Percentiles rank a stretch among this genome's conserved stretches.
Evolutionary conservation across 176 grass and related monocot genomes (phyloP).

Genomic region (Hordeum marinum): DNA sequence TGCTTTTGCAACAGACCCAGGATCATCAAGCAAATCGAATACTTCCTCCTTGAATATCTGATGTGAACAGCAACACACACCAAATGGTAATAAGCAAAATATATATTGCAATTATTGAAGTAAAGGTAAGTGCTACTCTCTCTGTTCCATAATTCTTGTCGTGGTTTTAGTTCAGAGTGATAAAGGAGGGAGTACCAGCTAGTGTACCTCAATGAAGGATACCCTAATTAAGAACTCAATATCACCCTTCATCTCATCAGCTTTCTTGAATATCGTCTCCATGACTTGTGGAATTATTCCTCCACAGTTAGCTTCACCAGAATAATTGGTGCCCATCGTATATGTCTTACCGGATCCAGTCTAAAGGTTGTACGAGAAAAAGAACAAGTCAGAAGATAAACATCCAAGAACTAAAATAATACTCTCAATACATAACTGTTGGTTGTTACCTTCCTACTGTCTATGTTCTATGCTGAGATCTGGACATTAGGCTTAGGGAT

Average conservation of each 20-base stretch:
- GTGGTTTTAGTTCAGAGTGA: too few species aligned
- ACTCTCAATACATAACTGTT: neutral
- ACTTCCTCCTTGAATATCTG: slow-evolving; percentile 99
- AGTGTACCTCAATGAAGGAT: slow-evolving; percentile 91
- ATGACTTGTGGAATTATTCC: slow-evolving; percentile 98
- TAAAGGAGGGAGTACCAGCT: neutral
- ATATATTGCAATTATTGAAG: neutral
- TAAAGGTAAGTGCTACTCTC: neutral
- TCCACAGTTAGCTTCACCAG: slow-evolving; percentile 48
- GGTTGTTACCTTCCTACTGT: neutral
- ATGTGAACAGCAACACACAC: slow-evolving; percentile 14
- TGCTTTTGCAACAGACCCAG: slow-evolving; percentile 39
- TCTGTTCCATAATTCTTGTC: too few species aligned
- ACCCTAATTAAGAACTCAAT: slow-evolving; percentile 82
- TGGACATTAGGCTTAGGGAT: neutral
- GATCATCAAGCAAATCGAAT: slow-evolving; percentile 84
- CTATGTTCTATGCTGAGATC: neutral
- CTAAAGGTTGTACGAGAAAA: slow-evolving; percentile 47
- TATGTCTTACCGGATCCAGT: slow-evolving; percentile 97
- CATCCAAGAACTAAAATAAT: slow-evolving; percentile 14
- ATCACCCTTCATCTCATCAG: slow-evolving; percentile 45
- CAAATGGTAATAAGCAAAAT: slow-evolving; percentile 10
- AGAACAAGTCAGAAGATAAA: neutral
- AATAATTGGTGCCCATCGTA: slow-evolving; percentile 95
- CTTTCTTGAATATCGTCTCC: slow-evolving; percentile 85